Base-by-base conservation (phyloP, 2,329 filamentous ascomycete species). In the Cryphonectria nitschkei region DNA sequence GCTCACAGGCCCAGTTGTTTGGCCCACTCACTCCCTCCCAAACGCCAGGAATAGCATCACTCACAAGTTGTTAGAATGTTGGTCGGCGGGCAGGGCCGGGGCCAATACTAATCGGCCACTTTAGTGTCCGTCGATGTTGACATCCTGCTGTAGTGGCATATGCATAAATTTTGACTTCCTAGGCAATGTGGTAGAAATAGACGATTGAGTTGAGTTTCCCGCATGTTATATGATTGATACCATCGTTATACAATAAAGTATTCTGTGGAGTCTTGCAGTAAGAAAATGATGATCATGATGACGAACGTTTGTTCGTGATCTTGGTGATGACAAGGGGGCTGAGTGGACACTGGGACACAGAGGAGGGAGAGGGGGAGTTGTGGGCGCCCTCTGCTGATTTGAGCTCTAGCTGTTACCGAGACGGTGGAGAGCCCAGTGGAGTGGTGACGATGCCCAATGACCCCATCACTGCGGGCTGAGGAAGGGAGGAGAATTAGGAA, bases 21-120 rank as follows among this genome's bases (percentile, higher is more conserved):
- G 54, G 54, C 54, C 54, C 14, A 2, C 26, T 26, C 58, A 19
- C 58, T 50, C 43, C 4, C 43, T 46, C 19, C 46, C 46, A 22
- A 50, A n/a, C 46, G 2, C 46, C 46, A 50, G 58, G 58, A 61
- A 61, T 61, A 61, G 58, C 22, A 61, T 61, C 58, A 61, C 32
- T 26, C 26, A 26, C 34, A 19, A 39, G 3, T 22, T 39, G 19
- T 61, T 46, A 46, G 61, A n/a, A 22, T 16, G 3, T 6, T 32
- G 61, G 61, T 29, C 61, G n/a, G n/a, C 61, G 39, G 61, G n/a
- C 61, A 64, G n/a, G 61, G 61, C 39, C 61, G 39, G 14, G 61
- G 61, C 26, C 39, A 39, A 11, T 26, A 26, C 6, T 19, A 26
- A 64, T 46, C 19, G 39, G 39, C 61, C 39, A n/a, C 5, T 11